Conservation (phyloP, 108 stramenopile genomes). For the Hondaea fermentalgiana region DNA sequence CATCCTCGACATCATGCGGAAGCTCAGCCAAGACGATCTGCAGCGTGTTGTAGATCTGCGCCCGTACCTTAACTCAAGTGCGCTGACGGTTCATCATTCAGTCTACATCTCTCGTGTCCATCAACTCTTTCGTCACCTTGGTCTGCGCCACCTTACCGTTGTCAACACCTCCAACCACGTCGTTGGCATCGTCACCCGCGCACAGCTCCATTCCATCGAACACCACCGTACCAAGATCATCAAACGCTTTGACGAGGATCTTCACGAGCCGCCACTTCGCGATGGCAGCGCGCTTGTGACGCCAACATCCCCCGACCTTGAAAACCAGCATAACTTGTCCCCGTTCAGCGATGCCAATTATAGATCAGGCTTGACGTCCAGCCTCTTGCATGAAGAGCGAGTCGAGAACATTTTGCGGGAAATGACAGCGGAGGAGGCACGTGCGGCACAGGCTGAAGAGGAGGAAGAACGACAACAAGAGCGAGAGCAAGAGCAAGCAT, state of each 20-base stretch:
- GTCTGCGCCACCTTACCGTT: constrained; percentile 22
- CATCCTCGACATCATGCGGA: constrained; percentile 12
- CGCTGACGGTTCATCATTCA: constrained; percentile 22
- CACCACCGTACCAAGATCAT: neutral
- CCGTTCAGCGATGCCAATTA: no score
- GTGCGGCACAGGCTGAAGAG: no score
- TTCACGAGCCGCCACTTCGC: neutral
- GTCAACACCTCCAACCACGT: constrained; percentile 21
- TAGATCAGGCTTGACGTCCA: no score
- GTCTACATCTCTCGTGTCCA: constrained; percentile 6
- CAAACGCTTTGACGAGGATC: neutral
- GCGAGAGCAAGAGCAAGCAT: no score
- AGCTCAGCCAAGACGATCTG: constrained; percentile 20
- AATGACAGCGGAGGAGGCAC: no score
- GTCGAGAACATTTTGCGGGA: no score
- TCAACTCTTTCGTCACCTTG: constrained; percentile 16
- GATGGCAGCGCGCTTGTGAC: no score
- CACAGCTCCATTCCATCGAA: neutral
- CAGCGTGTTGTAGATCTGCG: constrained; percentile 34
- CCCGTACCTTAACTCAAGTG: constrained; percentile 50
- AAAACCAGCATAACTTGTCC: neutral
- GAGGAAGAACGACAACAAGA: no score
- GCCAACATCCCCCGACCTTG: no score
- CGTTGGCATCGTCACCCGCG: constrained; percentile 23
- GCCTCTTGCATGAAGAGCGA: no score